Percentiles rank a stretch among this genome's conserved stretches.
Conservation (phyloP, 1,284 basidiomycete species). For the Tylopilus sp. region DNA sequence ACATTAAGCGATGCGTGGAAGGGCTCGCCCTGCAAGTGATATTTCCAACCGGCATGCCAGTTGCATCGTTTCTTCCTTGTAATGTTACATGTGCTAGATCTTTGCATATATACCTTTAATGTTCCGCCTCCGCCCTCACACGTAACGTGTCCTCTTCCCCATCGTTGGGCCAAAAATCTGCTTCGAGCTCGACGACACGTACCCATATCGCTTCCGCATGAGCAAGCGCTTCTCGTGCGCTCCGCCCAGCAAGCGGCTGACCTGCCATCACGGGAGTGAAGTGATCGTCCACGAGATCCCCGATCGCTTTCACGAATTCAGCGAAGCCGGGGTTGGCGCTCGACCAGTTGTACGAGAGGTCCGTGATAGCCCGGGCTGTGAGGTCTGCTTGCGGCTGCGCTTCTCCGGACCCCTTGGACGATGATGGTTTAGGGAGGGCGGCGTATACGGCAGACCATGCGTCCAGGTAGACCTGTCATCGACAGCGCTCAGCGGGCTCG, state of each 20-base stretch:
- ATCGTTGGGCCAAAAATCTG: slow-evolving; percentile 53
- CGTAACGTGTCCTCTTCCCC: slow-evolving; percentile 22
- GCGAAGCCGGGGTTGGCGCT: slow-evolving; percentile 49
- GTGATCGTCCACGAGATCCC: slow-evolving; percentile 48
- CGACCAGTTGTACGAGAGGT: slow-evolving; percentile 67
- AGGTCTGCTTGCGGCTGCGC: slow-evolving; percentile 11
- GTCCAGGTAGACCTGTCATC: slow-evolving; percentile 56
- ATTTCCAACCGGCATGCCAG: too few species aligned
- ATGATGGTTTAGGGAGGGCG: slow-evolving; percentile 14
- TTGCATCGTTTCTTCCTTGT: not conserved
- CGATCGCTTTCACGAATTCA: slow-evolving; percentile 56
- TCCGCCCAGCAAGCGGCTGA: slow-evolving; percentile 6
- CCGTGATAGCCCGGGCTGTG: slow-evolving; percentile 40
- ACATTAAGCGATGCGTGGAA: too few species aligned
- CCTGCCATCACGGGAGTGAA: slow-evolving; percentile 17
- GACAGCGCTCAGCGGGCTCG: not conserved
- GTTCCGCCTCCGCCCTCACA: not conserved
- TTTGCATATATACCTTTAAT: not conserved
- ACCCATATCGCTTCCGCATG: slow-evolving; percentile 54
- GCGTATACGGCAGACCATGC: slow-evolving; percentile 58
- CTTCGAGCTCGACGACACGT: slow-evolving; percentile 57
- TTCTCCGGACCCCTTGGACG: not conserved
- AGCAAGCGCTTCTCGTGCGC: slow-evolving; percentile 10
- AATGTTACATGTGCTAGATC: not conserved
- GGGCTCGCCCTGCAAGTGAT: too few species aligned